Base-by-base conservation (phyloP, 192 early-diverging fungal species). In the Backusella parvicylindrica region DNA sequence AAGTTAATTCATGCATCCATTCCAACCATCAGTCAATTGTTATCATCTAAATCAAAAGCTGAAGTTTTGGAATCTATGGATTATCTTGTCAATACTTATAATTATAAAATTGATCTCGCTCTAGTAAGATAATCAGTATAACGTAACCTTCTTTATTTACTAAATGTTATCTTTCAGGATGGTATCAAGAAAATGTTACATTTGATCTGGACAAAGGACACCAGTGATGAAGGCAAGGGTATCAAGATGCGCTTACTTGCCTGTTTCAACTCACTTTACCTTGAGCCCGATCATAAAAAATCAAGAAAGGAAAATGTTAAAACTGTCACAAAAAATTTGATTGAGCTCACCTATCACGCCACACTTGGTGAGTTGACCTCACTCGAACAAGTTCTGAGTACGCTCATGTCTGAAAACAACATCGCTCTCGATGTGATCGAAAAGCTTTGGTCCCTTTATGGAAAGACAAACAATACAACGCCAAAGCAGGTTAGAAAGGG, bases 61-160 rank as follows among this genome's bases (percentile, higher is more conserved):
- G 98, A 99, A 79, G 97, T 98, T 1, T 86, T 98, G 72, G 97
- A 99, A 75, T 90, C 92, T 1, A 99, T 99, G 93, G 92, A 94
- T 60, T 99, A 98, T 78, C 95, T 99, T 76, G 94, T 95, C 1
- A 83, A 87, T 0, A 92, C 94, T 3, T 88, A 94, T 79, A 88
- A 90, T 38, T 98, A 91, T 78, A 91, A 93, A 73, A 88, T 99
- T 77, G 95, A 95, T 56, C 86, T 84, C 6, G 92, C 97, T 31
- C 83, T 79, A 41, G 92, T 92, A 85, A 83, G 85, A n/a, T 76
- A 28, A 73, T 26, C 30, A 36, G 11, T 53, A 15, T 21, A 66
- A 1, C 16, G 13, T 12, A 13, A 7, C 32, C 0, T 4, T 5
- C 47, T 50, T 56, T 26, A 56, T 12, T 56, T 12, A 23, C 53